Percentiles rank a stretch among this genome's conserved stretches.
These are phyloP conservation scores for Saccharomycopsis oosterbeekiorum DNA, from an alignment of 805 yeast species.

Conservation along the genomic window DNA sequence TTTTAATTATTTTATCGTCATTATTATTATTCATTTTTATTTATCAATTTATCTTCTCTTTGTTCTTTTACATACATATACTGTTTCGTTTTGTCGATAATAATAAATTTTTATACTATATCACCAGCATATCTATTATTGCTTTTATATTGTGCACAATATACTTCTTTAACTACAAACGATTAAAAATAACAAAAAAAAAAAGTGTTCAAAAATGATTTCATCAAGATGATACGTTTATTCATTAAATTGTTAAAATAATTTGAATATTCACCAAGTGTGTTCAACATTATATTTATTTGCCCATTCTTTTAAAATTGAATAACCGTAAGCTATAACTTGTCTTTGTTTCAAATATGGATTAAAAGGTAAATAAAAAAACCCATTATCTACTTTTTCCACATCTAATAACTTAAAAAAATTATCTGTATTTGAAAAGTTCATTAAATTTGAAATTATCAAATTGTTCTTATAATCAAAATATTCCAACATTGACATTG, in stretches of 20 bases:
- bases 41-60: background rate
- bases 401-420: slow-evolving; percentile 2
- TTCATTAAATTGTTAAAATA: no score
- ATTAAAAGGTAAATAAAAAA: slow-evolving; percentile 17
- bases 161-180: background rate
- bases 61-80: background rate
- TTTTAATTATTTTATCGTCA: background rate
- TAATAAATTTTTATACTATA: background rate
- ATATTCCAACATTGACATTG: slow-evolving; percentile 12
- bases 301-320: slow-evolving; percentile 17
- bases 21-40: background rate
- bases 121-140: background rate
- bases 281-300: slow-evolving; percentile 9
- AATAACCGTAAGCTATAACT: slow-evolving; percentile 13
- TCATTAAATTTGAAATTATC: background rate
- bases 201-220: no score
- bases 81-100: background rate
- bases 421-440: background rate
- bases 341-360: slow-evolving; percentile 10
- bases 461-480: slow-evolving; percentile 10
- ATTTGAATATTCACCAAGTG: slow-evolving; percentile 8
- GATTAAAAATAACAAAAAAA: no score
- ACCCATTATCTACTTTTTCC: slow-evolving; percentile 1
- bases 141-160: background rate
- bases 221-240: no score